These are phyloP conservation scores for Parachaetomium inaequale DNA, from an alignment of 495 filamentous ascomycete genomes.

Conservation along the genomic window DNA sequence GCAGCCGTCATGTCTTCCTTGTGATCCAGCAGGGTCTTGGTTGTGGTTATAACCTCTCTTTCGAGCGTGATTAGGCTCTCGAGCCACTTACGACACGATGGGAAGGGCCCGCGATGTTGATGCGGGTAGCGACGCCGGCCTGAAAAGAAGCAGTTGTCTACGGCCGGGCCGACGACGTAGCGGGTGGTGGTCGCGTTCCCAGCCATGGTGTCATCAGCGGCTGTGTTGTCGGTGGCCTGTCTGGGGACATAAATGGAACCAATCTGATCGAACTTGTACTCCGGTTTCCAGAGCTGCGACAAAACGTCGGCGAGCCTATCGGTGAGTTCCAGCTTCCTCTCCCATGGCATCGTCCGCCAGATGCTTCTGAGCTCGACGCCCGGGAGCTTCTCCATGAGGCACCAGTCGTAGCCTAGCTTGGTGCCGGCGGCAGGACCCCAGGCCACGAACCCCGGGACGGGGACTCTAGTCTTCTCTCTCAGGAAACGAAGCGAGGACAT, in stretches of 20 bases:
- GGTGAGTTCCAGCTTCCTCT: not conserved
- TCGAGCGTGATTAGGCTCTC: not conserved
- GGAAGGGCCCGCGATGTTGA: not conserved
- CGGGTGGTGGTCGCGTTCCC: not conserved
- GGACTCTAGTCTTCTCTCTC: not conserved
- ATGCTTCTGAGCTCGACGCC: not conserved
- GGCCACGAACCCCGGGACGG: not conserved
- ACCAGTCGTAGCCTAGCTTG: not conserved
- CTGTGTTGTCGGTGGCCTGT: not conserved
- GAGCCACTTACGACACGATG: not conserved
- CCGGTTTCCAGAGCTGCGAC: not conserved
- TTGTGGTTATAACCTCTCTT: not conserved
- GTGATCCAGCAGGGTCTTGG: not conserved
- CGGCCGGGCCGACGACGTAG: not conserved
- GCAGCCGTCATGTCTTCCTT: constrained; percentile 1
- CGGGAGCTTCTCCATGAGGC: not conserved
- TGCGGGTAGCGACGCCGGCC: not conserved
- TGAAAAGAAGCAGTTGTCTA: not conserved
- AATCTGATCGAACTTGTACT: not conserved
- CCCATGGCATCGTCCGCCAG: not conserved
- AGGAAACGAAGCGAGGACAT: not conserved
- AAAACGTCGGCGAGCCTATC: not conserved
- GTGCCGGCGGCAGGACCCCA: not conserved
- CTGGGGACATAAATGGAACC: not conserved
- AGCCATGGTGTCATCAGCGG: not conserved